These are phyloP conservation scores for Yamadazyma aaseri DNA, from an alignment of 1,139 yeast species.

Conservation along the genomic window DNA sequence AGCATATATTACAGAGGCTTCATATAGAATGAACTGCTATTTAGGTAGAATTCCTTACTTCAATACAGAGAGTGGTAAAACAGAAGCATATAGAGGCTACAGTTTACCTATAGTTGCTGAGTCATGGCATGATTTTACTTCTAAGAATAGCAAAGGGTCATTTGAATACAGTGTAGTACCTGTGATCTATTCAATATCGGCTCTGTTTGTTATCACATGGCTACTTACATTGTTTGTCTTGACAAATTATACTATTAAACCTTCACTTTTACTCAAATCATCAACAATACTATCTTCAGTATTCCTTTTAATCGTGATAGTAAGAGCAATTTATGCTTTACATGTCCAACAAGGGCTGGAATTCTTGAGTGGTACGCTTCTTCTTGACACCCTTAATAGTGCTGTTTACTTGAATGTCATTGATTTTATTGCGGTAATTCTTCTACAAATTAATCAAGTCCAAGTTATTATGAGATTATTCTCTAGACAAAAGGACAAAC, in stretches of 20 bases:
- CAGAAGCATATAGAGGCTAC: conserved; percentile 24
- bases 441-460: conserved; percentile 71
- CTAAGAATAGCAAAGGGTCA: conserved; percentile 33
- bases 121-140: conserved; percentile 43
- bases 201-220: conserved; percentile 65
- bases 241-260: conserved; percentile 59
- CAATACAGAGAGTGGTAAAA: conserved; percentile 37
- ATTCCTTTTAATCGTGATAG: conserved; percentile 52
- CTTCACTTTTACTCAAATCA: conserved; percentile 43
- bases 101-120: conserved; percentile 39
- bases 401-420: conserved; percentile 54
- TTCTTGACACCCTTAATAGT: conserved; percentile 48
- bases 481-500: conserved; percentile 67
- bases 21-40: conserved; percentile 39
- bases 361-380: conserved; percentile 49
- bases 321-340: conserved; percentile 43
- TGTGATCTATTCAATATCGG: conserved; percentile 58
- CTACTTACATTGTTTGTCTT: conserved; percentile 62
- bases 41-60: conserved; percentile 40
- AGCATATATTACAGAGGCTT: conserved; percentile 24
- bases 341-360: conserved; percentile 57
- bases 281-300: conserved; percentile 52
- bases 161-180: conserved; percentile 61
- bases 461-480: conserved; percentile 74
- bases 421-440: conserved; percentile 60